These are phyloP conservation scores for Syzygium aqueum DNA, from an alignment of 345 rosid species.

Conservation along the genomic window DNA sequence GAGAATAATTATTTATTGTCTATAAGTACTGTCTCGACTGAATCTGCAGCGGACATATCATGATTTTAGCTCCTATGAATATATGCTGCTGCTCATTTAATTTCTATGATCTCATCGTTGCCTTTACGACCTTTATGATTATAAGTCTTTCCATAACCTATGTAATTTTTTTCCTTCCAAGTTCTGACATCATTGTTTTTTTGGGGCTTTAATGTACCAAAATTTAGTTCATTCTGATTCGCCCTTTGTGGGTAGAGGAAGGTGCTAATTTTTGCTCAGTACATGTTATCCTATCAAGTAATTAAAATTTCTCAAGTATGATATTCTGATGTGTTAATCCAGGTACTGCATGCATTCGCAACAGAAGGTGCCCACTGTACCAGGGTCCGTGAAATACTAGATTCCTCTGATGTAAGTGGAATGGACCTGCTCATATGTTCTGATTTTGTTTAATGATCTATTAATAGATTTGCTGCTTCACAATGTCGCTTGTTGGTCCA, in stretches of 20 bases:
- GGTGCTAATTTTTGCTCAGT: neutral
- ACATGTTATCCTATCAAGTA: neutral
- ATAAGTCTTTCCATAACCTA: neutral
- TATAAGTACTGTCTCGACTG: neutral
- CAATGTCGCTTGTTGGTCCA: neutral
- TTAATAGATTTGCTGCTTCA: neutral
- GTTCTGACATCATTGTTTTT: neutral
- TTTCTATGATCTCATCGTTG: neutral
- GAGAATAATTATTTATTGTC: slow-evolving; percentile 5
- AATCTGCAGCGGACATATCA: neutral
- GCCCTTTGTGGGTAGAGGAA: neutral
- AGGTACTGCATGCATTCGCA: slow-evolving; percentile 97
- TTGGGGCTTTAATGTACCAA: neutral
- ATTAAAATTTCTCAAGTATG: neutral
- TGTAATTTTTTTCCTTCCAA: neutral
- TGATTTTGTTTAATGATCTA: neutral
- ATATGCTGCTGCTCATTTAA: neutral
- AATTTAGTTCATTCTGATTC: neutral
- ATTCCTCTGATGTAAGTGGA: slow-evolving; percentile 89
- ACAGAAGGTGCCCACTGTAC: slow-evolving; percentile 95
- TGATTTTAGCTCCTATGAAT: neutral
- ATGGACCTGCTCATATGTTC: neutral
- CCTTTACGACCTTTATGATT: neutral
- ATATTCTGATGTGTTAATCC: neutral
- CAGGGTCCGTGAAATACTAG: slow-evolving; percentile 74